phyloP scores from a whole-genome alignment of 2,329 filamentous ascomycete genomes.

The Colletotrichum phormii region DNA sequence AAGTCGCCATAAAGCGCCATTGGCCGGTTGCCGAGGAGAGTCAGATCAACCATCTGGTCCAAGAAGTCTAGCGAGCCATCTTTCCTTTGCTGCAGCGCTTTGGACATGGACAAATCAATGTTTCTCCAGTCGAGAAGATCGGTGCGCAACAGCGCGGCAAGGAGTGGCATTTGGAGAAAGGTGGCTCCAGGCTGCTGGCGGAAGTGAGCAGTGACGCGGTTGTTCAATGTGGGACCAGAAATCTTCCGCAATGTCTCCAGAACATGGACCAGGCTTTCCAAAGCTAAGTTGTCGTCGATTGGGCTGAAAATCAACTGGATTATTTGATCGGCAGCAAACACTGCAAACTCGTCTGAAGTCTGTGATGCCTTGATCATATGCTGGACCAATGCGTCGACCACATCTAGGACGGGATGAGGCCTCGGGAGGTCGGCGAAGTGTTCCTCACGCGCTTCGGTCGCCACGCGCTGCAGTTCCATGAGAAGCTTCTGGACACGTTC shows the following conservation, averaged over 20 bases:
- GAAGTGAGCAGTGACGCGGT: constrained; percentile 67
- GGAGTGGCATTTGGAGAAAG: constrained; percentile 68
- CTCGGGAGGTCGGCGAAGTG: constrained; percentile 71
- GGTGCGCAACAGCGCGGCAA: constrained; percentile 67
- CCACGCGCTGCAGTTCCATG: constrained; percentile 66
- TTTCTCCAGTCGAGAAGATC: constrained; percentile 72
- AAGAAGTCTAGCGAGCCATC: constrained; percentile 81
- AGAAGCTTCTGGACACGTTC: constrained; percentile 70
- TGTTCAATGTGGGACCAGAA: constrained; percentile 64
- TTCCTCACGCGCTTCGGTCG: constrained; percentile 65
- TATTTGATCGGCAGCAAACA: constrained; percentile 71
- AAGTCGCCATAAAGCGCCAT: constrained; percentile 88
- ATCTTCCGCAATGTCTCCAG: constrained; percentile 72
- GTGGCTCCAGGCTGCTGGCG: constrained; percentile 66
- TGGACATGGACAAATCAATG: constrained; percentile 79
- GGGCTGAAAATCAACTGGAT: constrained; percentile 66
- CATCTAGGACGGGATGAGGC: constrained; percentile 69
- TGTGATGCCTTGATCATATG: constrained; percentile 73
- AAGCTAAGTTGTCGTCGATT: constrained; percentile 65
- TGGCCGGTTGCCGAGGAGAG: constrained; percentile 82
- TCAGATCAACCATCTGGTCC: constrained; percentile 81
- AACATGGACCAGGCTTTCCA: constrained; percentile 73
- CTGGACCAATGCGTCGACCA: constrained; percentile 71
- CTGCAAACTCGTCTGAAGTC: constrained; percentile 69
- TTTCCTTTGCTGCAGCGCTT: constrained; percentile 78